Base-by-base conservation (phyloP, 1,284 basidiomycete species). In the Ustilago sp. region DNA sequence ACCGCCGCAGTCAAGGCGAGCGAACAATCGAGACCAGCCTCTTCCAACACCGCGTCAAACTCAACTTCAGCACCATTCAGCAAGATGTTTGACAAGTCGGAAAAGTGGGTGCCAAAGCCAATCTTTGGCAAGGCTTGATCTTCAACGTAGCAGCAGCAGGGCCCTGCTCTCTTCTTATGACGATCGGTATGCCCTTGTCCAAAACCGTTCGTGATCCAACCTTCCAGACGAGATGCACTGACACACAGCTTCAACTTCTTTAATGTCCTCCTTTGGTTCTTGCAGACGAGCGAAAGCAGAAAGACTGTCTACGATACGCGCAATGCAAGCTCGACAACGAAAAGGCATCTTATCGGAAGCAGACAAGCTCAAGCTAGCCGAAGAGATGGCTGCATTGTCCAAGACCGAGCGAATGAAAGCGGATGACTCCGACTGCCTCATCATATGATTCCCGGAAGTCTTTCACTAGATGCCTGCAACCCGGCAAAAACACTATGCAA, bases 61-160 rank as follows among this genome's bases (percentile, higher is more conserved):
- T 41, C 59, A 28, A 54, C 45, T 7, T 63, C 76, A 15, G 36
- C 58, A 19, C 54, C 75, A 2, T 74, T 74, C 50, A 50, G 61
- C 53, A 74, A 71, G 48, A 67, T 77, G 61, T 77, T 74, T 63
- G 75, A 72, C 62, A 82, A 80, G 63, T 71, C 71, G 52, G 73
- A 81, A 67, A 81, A 81, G 80, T 81, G 80, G 80, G 80, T 81
- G 61, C 78, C 78, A 43, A 71, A 59, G 55, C 79, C 80, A 17
- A 69, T 81, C 57, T 81, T 81, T 79, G 78, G 79, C 56, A 59
- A 68, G 54, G 79, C 70, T 47, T 77, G 68, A 74, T 59, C 56
- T 31, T 38, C 53, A 23, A 7, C 28, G 56, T 45, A 43, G 45
- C 59, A 45, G 51, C 51, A 52, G 52, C 51, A 39, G 34, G 52